Evolutionary conservation across 768 basidiomycete species (phyloP), one percentile per base, ranked within the genome.

Genomic region (Phanerodontia chrysosporium): DNA sequence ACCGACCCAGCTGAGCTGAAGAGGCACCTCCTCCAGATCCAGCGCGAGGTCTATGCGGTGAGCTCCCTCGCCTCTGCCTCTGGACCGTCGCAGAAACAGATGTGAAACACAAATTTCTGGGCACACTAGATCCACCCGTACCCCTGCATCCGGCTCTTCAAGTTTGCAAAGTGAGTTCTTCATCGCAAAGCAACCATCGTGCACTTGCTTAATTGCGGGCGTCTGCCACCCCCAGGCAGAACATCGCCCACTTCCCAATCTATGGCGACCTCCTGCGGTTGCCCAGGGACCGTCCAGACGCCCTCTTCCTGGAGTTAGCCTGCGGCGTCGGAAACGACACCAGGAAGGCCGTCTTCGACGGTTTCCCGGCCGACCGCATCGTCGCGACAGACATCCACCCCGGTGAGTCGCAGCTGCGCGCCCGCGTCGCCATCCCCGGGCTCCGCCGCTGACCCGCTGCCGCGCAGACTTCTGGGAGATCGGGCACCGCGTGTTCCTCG

Each of bases 381-480:
- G 60, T 82, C 21, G 71, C 70, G 5, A 70, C 73, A 3, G 80
- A 82, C 61, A 49, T 79, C 22, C 61, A 65, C 18, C 65, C 64
- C 58, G 77, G 79, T 78, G 44, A 58, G 58, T 35, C n/a, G 2
- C 30, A 3, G 25, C 24, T 46, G 1, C 36, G 22, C 3, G 8
- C 27, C 1, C 13, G 49, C 29, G 49, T 12, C 5, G 6, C 18
- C 32, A 29, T 27, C 2, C 2, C 49, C 21, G 6, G 8, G 24
- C 16, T 21, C n/a, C 27, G 18, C n/a, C 16, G 3, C 12, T 49
- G 22, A 4, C n/a, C 2, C 24, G 7, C 18, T n/a, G n/a, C n/a
- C 57, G n/a, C 86, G 3, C 55, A 86, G 85, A 72, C 9, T 83
- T 83, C 61, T 87, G 85, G 85, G 75, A 82, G 3, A 73, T 80